Percentiles rank a stretch among this genome's conserved stretches.
phyloP scores from a whole-genome alignment of 371 early-diverging fungal genomes.

The Apophysomyces variabilis region DNA sequence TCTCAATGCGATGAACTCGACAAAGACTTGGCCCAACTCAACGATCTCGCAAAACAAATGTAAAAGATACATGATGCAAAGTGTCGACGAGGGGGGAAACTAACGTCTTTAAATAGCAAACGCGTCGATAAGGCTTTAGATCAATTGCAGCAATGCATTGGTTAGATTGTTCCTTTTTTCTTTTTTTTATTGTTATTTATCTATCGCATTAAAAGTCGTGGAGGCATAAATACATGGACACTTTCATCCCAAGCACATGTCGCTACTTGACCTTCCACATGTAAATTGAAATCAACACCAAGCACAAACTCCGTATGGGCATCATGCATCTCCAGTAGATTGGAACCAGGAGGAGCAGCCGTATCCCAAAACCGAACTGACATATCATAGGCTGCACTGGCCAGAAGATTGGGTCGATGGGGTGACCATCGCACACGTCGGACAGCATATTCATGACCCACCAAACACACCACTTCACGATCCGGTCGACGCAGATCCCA shows the following conservation, averaged over 20 bases:
- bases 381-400: slow-evolving; percentile 93
- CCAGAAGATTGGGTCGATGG: slow-evolving; percentile 79
- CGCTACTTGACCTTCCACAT: slow-evolving; percentile 81
- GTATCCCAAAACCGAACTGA: slow-evolving; percentile 92
- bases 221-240: slow-evolving; percentile 70
- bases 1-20: slow-evolving; percentile 54
- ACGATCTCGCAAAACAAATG: slow-evolving; percentile 38
- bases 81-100: no score
- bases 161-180: not conserved
- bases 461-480: slow-evolving; percentile 68
- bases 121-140: slow-evolving; percentile 22
- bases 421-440: slow-evolving; percentile 91
- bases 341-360: slow-evolving; percentile 54
- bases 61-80: slow-evolving; percentile 4
- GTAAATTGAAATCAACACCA: slow-evolving; percentile 90
- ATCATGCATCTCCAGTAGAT: slow-evolving; percentile 71
- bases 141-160: slow-evolving; percentile 19
- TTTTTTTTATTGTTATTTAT: slow-evolving; percentile 24
- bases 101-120: slow-evolving; percentile 12
- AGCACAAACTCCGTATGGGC: slow-evolving; percentile 94
- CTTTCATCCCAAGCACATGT: slow-evolving; percentile 96
- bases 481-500: slow-evolving; percentile 89
- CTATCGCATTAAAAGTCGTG: slow-evolving; percentile 46
- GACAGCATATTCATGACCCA: slow-evolving; percentile 91
- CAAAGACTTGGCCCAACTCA: slow-evolving; percentile 47